phyloP scores from a whole-genome alignment of 2,329 filamentous ascomycete genomes.

The Chrysoporthe puriensis region DNA sequence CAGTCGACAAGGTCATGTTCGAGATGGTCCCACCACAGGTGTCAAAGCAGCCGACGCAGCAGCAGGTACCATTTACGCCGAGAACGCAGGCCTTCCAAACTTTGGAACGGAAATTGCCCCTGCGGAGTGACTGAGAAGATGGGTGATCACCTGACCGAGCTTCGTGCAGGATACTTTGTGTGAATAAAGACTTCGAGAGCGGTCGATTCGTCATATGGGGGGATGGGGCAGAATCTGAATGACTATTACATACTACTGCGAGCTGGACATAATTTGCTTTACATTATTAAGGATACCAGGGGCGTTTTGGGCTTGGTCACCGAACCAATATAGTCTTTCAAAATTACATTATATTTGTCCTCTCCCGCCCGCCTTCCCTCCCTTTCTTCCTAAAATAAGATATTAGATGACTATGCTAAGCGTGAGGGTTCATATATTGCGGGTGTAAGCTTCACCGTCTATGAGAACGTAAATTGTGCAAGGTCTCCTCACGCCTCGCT shows the following conservation, averaged over 20 bases:
- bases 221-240: background rate
- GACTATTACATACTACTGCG: background rate
- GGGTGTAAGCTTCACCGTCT: background rate
- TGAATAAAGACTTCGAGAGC: background rate
- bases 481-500: background rate
- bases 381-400: too few species aligned
- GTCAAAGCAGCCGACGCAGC: slow-evolving; percentile 28
- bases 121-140: slow-evolving; percentile 42
- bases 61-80: slow-evolving; percentile 41
- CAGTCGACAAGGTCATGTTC: slow-evolving; percentile 31
- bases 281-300: slow-evolving; percentile 18
- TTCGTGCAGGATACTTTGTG: background rate
- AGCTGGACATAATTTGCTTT: slow-evolving; percentile 1
- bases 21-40: slow-evolving; percentile 24
- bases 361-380: too few species aligned
- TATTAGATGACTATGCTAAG: too few species aligned
- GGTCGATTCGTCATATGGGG: background rate
- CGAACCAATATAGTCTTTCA: background rate
- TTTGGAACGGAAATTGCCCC: slow-evolving; percentile 60
- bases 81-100: slow-evolving; percentile 70
- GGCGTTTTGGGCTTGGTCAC: slow-evolving; percentile 1
- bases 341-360: background rate
- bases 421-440: too few species aligned
- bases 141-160: background rate
- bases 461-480: background rate